Base-by-base conservation (phyloP, 1,284 basidiomycete genomes). In the Ustilago loliicola region DNA sequence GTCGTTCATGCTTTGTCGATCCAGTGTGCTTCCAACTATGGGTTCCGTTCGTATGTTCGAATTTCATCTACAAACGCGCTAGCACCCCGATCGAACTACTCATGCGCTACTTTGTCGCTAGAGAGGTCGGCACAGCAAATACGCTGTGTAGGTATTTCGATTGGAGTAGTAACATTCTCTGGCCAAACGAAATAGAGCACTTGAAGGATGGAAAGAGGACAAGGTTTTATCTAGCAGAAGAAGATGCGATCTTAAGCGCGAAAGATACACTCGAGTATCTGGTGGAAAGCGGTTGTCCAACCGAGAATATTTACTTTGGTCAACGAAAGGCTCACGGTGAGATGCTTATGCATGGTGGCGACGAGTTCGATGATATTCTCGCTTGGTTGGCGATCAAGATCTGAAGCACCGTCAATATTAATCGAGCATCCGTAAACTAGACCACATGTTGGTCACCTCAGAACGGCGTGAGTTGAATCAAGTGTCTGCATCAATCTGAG, bases 21-120 rank as follows among this genome's bases (percentile, higher is more conserved):
- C 84, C 84, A 1, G 82, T 85, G 6, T 82, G 81, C 54, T 80
- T 85, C 51, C 75, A 82, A 56, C 72, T 85, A 9, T 85, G 82
- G 82, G 74, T 80, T 13, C 82, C 82, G 2, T 72, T 79, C 30
- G 70, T 85, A 6, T 82, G 79, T 61, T 59, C 66, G 47, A 83
- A 83, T 54, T 84, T 85, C 56, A 42, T 85, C 32, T 85, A 85
- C 67, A 80, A 75, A 56, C 59, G 72, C 9, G 74, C 77, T 13
- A 48, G 51, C 30, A 80, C 77, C 45, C 80, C 80, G 64, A 76
- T 82, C 58, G 79, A 80, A 60, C 61, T 72, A 19, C 68, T 83
- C 15, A 75, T 84, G 80, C 72, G 83, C 15, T 83, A 84, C 71
- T 84, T 83, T 78, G 81, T 80, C 29, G 81, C 73, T 3, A 61